Evolutionary conservation across 257 asterid genomes (phyloP).

Genomic region (Nicotiana attenuata): DNA sequence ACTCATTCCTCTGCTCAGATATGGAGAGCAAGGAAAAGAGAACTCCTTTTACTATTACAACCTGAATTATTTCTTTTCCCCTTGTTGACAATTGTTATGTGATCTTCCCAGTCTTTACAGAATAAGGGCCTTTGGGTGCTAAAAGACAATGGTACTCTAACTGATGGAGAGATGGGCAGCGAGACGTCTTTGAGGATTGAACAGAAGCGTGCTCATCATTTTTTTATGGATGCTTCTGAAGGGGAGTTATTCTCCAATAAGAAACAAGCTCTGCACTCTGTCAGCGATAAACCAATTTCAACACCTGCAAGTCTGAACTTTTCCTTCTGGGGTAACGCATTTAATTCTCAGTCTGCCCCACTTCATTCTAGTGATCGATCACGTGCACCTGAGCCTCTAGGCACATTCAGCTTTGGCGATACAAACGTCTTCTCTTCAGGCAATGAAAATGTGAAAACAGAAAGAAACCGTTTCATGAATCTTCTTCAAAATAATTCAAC

Average conservation of each 20-base stretch:
- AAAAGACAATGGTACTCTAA: slow-evolving; percentile 38
- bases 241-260: slow-evolving; percentile 38
- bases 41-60: background rate
- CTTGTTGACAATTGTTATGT: background rate
- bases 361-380: slow-evolving; percentile 26
- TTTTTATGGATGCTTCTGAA: slow-evolving; percentile 34
- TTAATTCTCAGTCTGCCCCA: slow-evolving; percentile 30
- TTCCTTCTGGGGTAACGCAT: slow-evolving; percentile 32
- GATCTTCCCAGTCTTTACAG: slow-evolving; percentile 42
- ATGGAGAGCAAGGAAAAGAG: background rate
- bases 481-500: slow-evolving; percentile 30
- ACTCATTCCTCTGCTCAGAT: background rate
- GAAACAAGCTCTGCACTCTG: slow-evolving; percentile 57
- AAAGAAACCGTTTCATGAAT: slow-evolving; percentile 18
- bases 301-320: slow-evolving; percentile 29
- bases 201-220: slow-evolving; percentile 49
- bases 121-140: slow-evolving; percentile 38
- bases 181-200: slow-evolving; percentile 37
- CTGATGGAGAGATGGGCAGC: slow-evolving; percentile 32
- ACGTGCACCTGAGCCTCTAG: slow-evolving; percentile 29
- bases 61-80: background rate
- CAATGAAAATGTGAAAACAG: slow-evolving; percentile 25
- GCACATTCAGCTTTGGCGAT: slow-evolving; percentile 25
- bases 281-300: slow-evolving; percentile 21
- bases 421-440: slow-evolving; percentile 21